A percentile compares a stretch with the other conserved stretches of the same genome.
Conservation (phyloP, 352 stramenopile genomes). For the Phytophthora chlamydospora region DNA sequence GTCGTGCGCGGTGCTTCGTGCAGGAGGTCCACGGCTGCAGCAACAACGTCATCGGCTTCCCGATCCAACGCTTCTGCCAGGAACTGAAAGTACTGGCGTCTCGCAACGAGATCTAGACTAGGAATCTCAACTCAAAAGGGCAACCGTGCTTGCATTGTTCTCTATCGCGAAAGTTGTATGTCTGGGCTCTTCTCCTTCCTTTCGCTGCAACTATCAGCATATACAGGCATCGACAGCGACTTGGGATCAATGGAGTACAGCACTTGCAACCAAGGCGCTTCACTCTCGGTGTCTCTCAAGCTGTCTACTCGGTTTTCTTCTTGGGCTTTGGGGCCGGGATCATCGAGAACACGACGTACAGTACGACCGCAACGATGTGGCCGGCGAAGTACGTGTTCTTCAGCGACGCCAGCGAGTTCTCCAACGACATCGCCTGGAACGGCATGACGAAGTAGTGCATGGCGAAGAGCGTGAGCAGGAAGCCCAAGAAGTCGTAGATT, state of each 20-base stretch:
- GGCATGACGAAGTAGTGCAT: constrained; percentile 81
- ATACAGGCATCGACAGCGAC: constrained; percentile 3
- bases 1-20: constrained; percentile 81
- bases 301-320: constrained; percentile 62
- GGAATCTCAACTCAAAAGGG: neutral
- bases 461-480: constrained; percentile 47
- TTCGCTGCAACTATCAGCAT: neutral
- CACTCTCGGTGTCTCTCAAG: constrained; percentile 10
- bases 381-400: constrained; percentile 76
- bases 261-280: constrained; percentile 19
- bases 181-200: constrained; percentile 19
- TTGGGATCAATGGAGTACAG: constrained; percentile 15
- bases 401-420: constrained; percentile 64
- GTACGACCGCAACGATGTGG: constrained; percentile 66
- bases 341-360: constrained; percentile 75
- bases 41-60: constrained; percentile 93
- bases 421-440: constrained; percentile 76
- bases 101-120: constrained; percentile 44
- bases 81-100: constrained; percentile 58
- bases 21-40: constrained; percentile 82
- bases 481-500: constrained; percentile 66
- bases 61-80: constrained; percentile 77
- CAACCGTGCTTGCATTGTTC: constrained; percentile 24
- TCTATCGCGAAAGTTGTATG: constrained; percentile 23
- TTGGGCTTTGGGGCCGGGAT: constrained; percentile 58